Evolutionary conservation across 1,284 basidiomycete species (phyloP).

Genomic region (Puccinia triticina): DNA sequence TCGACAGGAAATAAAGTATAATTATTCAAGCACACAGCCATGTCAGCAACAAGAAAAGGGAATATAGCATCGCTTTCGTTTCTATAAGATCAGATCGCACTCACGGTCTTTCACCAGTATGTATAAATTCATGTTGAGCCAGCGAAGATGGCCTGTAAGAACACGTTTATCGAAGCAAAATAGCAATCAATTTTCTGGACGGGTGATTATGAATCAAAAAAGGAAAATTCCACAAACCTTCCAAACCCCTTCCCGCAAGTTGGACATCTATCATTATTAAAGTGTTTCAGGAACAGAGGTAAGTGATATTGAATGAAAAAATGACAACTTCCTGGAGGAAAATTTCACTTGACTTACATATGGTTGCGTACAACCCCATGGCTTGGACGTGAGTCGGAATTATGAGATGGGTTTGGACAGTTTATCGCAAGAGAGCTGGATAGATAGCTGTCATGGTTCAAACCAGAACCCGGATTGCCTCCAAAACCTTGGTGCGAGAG

Average conservation of each 20-base stretch:
- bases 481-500: background rate
- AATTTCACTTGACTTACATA: conserved; percentile 12
- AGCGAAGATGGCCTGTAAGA: conserved; percentile 44
- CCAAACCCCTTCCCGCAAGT: conserved; percentile 50
- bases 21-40: background rate
- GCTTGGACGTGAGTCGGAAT: conserved; percentile 7
- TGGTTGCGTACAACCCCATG: conserved; percentile 42
- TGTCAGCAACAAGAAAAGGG: background rate
- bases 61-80: background rate
- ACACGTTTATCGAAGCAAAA: background rate
- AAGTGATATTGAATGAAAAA: background rate
- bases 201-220: background rate
- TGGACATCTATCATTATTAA: conserved; percentile 31
- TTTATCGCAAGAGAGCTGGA: background rate
- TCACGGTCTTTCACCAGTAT: conserved; percentile 51
- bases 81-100: background rate
- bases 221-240: conserved; percentile 13
- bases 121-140: conserved; percentile 50
- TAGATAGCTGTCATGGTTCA: conserved; percentile 1
- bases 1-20: background rate
- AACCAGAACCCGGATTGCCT: background rate
- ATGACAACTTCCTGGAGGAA: background rate
- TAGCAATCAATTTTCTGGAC: background rate
- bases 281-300: background rate
- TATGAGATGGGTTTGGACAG: conserved; percentile 31